Percentiles rank a stretch among this genome's conserved stretches.
phyloP scores from a whole-genome alignment of 2,329 filamentous ascomycete species.

The Madurella mycetomatis region DNA sequence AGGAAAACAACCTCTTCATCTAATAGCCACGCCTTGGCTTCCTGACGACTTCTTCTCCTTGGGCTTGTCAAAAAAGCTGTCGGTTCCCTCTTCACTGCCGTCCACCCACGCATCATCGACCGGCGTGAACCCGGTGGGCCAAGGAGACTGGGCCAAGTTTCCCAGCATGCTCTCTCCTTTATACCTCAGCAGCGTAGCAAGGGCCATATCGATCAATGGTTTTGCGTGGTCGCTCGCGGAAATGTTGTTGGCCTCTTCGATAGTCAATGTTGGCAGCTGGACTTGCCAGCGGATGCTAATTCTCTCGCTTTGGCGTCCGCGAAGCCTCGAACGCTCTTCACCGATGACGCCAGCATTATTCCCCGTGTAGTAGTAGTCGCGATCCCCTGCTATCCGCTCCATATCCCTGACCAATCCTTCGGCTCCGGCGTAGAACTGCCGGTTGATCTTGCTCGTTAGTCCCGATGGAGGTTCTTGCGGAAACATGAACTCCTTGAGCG shows the following conservation, averaged over 20 bases:
- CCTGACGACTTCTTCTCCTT: conserved; percentile 15
- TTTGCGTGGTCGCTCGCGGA: conserved; percentile 36
- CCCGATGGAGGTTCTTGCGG: conserved; percentile 24
- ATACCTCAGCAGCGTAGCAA: conserved; percentile 30
- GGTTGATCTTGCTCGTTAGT: conserved; percentile 26
- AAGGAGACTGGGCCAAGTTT: neutral
- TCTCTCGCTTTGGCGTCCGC: conserved; percentile 10
- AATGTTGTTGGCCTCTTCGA: conserved; percentile 38
- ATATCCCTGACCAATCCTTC: conserved; percentile 34
- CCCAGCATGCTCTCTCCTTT: conserved; percentile 15
- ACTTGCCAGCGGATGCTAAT: conserved; percentile 24
- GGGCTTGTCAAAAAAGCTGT: conserved; percentile 21
- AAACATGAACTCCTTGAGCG: conserved; percentile 22
- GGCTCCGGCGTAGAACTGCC: conserved; percentile 38
- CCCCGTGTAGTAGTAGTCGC: conserved; percentile 27
- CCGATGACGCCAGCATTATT: conserved; percentile 36
- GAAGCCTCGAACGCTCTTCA: conserved; percentile 30
- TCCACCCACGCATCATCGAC: conserved; percentile 22
- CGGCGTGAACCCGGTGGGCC: conserved; percentile 9
- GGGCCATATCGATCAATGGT: conserved; percentile 41
- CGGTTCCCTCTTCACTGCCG: conserved; percentile 18
- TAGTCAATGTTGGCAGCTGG: conserved; percentile 29
- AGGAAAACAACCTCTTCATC: neutral
- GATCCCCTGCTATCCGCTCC: conserved; percentile 30
- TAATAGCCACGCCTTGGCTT: conserved; percentile 16